A percentile compares a stretch with the other conserved stretches of the same genome.
Evolutionary conservation across 805 yeast species (phyloP).

Genomic region (Candida insectorum): DNA sequence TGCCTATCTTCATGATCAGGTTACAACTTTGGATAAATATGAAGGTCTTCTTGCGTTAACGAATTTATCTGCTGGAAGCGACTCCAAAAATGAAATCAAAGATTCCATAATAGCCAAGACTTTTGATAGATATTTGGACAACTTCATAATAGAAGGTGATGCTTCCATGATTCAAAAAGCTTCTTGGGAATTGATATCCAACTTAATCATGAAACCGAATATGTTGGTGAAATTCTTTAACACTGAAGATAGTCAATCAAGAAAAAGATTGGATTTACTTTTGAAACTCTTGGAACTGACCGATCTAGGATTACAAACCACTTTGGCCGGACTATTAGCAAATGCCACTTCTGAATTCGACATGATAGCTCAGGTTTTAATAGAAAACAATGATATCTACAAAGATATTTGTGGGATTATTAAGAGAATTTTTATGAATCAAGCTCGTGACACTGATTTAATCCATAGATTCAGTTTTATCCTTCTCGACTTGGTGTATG

Average conservation of each 20-base stretch:
- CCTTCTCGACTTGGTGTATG: slow-evolving; percentile 10
- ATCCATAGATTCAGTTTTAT: slow-evolving; percentile 24
- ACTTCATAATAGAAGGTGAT: slow-evolving; percentile 37
- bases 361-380: slow-evolving; percentile 27
- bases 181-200: slow-evolving; percentile 60
- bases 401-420: slow-evolving; percentile 18
- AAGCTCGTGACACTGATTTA: slow-evolving; percentile 22
- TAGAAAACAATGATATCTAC: slow-evolving; percentile 13
- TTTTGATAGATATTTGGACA: slow-evolving; percentile 44
- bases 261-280: slow-evolving; percentile 25
- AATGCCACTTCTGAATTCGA: slow-evolving; percentile 39
- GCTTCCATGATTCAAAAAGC: slow-evolving; percentile 50
- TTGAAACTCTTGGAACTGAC: slow-evolving; percentile 32
- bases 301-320: slow-evolving; percentile 26
- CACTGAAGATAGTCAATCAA: slow-evolving; percentile 31
- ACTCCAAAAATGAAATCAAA: slow-evolving; percentile 28
- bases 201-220: slow-evolving; percentile 44
- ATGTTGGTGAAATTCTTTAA: slow-evolving; percentile 59
- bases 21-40: slow-evolving; percentile 42
- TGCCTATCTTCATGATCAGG: slow-evolving; percentile 23
- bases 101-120: slow-evolving; percentile 42
- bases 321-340: slow-evolving; percentile 35
- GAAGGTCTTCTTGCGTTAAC: slow-evolving; percentile 66
- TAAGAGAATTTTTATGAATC: slow-evolving; percentile 20
- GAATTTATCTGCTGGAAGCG: slow-evolving; percentile 53